Conservation (phyloP, 1,284 basidiomycete genomes). For the Apiotrichum sp. region DNA sequence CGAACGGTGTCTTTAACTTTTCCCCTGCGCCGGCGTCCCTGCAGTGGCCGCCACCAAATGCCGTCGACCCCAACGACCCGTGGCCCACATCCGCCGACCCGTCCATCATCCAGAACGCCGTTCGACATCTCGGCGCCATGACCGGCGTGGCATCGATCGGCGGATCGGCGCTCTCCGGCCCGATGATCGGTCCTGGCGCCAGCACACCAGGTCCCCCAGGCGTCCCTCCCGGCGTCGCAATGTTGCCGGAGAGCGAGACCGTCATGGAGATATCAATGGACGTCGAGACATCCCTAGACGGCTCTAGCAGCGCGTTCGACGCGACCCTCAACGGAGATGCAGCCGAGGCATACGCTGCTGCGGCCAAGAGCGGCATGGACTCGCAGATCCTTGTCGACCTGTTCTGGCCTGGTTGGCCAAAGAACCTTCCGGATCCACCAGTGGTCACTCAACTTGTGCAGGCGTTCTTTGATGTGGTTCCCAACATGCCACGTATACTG, state of each 20-base stretch:
- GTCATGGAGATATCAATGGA: not conserved
- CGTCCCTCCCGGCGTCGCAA: not conserved
- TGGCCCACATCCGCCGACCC: too few relatives aligned
- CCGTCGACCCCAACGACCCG: too few relatives aligned
- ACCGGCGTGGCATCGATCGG: not conserved
- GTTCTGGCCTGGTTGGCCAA: slow-evolving; percentile 47
- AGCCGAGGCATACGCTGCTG: not conserved
- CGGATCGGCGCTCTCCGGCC: not conserved
- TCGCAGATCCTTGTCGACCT: slow-evolving; percentile 40
- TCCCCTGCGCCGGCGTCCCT: slow-evolving; percentile 20
- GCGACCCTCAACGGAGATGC: not conserved
- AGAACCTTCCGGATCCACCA: slow-evolving; percentile 42
- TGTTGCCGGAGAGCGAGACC: not conserved
- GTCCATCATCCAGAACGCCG: not conserved
- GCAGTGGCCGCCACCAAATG: not conserved
- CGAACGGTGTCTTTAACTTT: slow-evolving; percentile 37
- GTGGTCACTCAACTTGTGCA: slow-evolving; percentile 44
- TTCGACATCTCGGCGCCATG: not conserved
- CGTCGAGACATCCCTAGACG: slow-evolving; percentile 2
- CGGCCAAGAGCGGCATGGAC: slow-evolving; percentile 26
- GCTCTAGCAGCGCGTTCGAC: not conserved
- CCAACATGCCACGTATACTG: slow-evolving; percentile 41
- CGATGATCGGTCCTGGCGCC: not conserved
- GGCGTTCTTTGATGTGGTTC: slow-evolving; percentile 43
- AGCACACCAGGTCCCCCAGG: not conserved